Conservation (phyloP, 306 rosid species). For the Acacia confusa region DNA sequence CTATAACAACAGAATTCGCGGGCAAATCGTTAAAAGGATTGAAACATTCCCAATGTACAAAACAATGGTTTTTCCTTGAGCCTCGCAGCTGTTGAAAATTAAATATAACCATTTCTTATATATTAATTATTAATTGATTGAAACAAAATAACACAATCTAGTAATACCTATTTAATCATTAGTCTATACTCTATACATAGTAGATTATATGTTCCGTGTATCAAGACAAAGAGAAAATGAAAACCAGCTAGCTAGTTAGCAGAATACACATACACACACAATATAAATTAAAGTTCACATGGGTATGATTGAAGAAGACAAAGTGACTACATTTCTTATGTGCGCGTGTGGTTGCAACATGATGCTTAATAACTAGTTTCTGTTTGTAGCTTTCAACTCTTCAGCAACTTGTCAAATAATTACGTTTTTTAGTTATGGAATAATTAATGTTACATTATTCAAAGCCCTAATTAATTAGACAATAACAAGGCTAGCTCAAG, state of each 20-base stretch:
- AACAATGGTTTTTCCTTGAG: constrained; percentile 10
- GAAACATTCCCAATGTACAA: not conserved
- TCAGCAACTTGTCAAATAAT: not conserved
- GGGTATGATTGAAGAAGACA: not conserved
- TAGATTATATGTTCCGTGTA: not conserved
- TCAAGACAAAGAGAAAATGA: constrained; percentile 15
- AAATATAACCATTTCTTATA: not conserved
- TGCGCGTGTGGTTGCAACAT: not conserved
- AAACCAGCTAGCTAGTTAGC: not conserved
- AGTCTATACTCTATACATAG: not conserved
- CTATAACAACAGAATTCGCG: not conserved
- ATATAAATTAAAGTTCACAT: not conserved
- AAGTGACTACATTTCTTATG: not conserved
- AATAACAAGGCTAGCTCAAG: not conserved
- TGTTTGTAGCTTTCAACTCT: not conserved
- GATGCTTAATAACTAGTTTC: not conserved
- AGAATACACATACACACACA: not conserved
- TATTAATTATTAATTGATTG: not conserved
- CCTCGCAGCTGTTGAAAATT: constrained; percentile 1
- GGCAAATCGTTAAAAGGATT: not conserved
- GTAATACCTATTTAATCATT: constrained; percentile 1
- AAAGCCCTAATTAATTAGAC: not conserved
- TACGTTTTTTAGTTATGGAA: not conserved
- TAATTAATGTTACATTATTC: not conserved
- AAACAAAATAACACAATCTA: constrained; percentile 7